Percentiles rank a stretch among this genome's conserved stretches.
These are phyloP conservation scores for Pilasporangium apinafurcum DNA, from an alignment of 352 stramenopile genomes.

Conservation along the genomic window DNA sequence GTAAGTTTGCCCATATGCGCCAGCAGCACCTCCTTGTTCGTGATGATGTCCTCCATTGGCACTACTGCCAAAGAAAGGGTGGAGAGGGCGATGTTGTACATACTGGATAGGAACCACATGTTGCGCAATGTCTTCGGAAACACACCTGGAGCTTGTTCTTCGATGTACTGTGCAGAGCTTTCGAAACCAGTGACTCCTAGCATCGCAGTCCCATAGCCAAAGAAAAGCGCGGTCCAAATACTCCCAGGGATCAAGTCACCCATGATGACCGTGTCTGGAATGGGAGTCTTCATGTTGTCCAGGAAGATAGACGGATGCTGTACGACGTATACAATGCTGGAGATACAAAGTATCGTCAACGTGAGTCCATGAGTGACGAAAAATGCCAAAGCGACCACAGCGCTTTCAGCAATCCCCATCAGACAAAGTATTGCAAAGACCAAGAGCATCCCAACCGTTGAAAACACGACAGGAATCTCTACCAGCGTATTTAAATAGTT, in stretches of 20 bases:
- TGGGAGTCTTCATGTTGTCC: constrained; percentile 42
- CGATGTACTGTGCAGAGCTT: constrained; percentile 76
- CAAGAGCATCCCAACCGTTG: constrained; percentile 38
- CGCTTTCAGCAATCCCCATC: constrained; percentile 73
- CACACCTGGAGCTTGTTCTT: constrained; percentile 71
- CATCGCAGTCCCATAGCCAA: constrained; percentile 59
- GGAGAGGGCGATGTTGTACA: constrained; percentile 78
- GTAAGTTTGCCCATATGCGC: constrained; percentile 42
- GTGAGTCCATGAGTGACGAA: constrained; percentile 68
- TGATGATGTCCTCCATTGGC: constrained; percentile 49
- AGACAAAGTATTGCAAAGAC: constrained; percentile 70
- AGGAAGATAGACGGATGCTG: constrained; percentile 46
- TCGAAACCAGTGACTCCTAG: constrained; percentile 84
- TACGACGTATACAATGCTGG: constrained; percentile 39
- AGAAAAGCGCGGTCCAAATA: constrained; percentile 33
- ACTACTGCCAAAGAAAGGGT: constrained; percentile 64
- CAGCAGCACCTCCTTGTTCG: constrained; percentile 35
- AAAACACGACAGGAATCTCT: constrained; percentile 32
- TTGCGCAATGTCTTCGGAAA: constrained; percentile 80
- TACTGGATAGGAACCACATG: constrained; percentile 69
- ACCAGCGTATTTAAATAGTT: constrained; percentile 77
- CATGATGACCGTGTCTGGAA: constrained; percentile 26
- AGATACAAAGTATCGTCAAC: constrained; percentile 40
- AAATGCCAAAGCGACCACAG: constrained; percentile 63
- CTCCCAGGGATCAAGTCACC: constrained; percentile 15